Conservation (phyloP, 208 protist species). For the Angomonas deanei region DNA sequence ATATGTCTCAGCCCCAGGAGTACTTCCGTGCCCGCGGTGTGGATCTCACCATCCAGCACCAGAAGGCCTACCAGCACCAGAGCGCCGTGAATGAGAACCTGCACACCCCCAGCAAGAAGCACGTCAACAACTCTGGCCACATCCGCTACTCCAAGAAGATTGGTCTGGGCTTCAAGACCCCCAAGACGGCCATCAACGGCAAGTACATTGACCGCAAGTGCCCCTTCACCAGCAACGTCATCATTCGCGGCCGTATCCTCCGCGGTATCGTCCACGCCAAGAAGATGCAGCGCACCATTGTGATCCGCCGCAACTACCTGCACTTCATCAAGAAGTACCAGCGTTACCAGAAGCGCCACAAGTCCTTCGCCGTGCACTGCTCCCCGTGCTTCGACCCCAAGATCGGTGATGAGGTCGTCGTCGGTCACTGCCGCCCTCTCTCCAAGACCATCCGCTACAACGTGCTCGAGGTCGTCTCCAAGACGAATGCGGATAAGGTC, state of each 20-base stretch:
- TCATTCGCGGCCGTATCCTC: conserved; percentile 99
- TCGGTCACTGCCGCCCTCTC: conserved; percentile 99
- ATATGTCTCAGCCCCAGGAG: conserved; percentile 15
- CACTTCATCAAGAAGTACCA: conserved; percentile 99
- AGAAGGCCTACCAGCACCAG: conserved; percentile 92
- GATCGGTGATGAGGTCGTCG: conserved; percentile 97
- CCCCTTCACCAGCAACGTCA: conserved; percentile 99
- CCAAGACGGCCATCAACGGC: conserved; percentile 96
- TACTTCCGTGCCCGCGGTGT: conserved; percentile 16
- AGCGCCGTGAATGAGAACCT: conserved; percentile 89
- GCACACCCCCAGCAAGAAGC: conserved; percentile 38
- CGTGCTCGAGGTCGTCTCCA: conserved; percentile 94
- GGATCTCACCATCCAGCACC: conserved; percentile 82
- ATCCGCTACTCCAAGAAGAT: conserved; percentile 96
- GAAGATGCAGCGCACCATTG: conserved; percentile 99
- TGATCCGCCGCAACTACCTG: conserved; percentile 99
- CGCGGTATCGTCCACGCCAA: conserved; percentile 96
- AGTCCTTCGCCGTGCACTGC: conserved; percentile 98
- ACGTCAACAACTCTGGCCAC: conserved; percentile 69
- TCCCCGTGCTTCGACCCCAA: conserved; percentile 98
- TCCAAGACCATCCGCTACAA: conserved; percentile 99
- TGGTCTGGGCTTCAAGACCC: conserved; percentile 99
- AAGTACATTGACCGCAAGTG: conserved; percentile 99
- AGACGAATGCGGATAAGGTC: conserved; percentile 76
- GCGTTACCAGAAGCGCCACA: conserved; percentile 99